These are phyloP conservation scores for Hypoxylon sp. DNA, from an alignment of 2,329 filamentous ascomycete genomes.

Conservation along the genomic window DNA sequence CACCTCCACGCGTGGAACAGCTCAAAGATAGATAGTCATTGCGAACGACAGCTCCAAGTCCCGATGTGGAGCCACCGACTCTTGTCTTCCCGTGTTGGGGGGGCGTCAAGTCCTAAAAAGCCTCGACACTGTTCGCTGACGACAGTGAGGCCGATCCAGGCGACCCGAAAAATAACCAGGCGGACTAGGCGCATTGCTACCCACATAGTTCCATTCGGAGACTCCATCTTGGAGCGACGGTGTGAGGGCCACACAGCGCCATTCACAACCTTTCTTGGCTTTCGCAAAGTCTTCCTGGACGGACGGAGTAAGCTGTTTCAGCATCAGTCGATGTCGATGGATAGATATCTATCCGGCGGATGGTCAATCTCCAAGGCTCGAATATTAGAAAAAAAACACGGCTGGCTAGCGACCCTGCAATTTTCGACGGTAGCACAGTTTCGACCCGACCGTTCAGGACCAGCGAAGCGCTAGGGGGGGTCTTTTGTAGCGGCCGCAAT, in stretches of 20 bases:
- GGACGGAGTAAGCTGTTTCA: not conserved
- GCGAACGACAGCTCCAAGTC: constrained; percentile 9
- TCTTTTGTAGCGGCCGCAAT: constrained; percentile 10
- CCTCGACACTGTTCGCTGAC: constrained; percentile 5
- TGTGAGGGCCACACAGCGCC: constrained; percentile 1
- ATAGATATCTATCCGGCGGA: too few species aligned
- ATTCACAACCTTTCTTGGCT: constrained; percentile 7
- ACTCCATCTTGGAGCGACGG: constrained; percentile 14
- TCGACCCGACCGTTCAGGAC: constrained; percentile 8
- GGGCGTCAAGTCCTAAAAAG: constrained; percentile 8
- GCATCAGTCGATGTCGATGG: constrained; percentile 14
- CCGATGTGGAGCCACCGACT: constrained; percentile 12
- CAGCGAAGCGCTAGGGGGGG: constrained; percentile 6
- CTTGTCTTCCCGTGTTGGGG: not conserved
- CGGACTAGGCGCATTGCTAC: constrained; percentile 23
- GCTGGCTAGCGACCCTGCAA: too few species aligned
- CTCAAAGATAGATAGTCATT: constrained; percentile 4
- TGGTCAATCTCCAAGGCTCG: too few species aligned
- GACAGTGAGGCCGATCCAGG: constrained; percentile 6
- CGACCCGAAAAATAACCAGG: constrained; percentile 7
- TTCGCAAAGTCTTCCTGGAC: constrained; percentile 18
- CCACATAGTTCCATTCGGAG: constrained; percentile 26
- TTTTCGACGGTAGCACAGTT: constrained; percentile 3
- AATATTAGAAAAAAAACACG: too few species aligned
- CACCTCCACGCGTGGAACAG: constrained; percentile 5